Evolutionary conservation across 2,329 filamentous ascomycete species (phyloP), one percentile per base, ranked within the genome.

Genomic region (Fusarium marasasianum): DNA sequence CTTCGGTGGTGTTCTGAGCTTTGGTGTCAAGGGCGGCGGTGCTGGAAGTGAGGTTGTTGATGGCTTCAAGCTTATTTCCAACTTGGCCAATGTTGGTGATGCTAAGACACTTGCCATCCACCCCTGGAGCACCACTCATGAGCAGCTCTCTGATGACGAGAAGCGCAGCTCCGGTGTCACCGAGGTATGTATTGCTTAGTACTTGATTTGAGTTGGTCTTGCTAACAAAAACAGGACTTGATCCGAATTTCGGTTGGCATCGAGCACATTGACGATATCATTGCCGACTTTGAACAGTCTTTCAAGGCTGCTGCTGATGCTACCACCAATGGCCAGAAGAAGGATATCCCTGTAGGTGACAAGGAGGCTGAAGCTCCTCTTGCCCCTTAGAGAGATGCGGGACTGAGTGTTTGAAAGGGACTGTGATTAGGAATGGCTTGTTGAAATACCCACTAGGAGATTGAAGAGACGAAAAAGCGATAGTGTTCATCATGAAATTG

Each of bases 231-330:
- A 14, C 11, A 94, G 88, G 96, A 97, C 80, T 91, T 95, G 44
- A 98, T 98, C 83, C 93, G 96, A 72, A 96, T 98, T 80, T 98
- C 95, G 0, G 95, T 98, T 67, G 96, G 96, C 59, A 97, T 93
- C 2, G 96, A 98, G 86, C 95, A 98, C 82, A 97, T 98, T 81
- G 95, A 98, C 85, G 96, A 98, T 80, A 98, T 98, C 79, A 96
- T 98, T 80, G 93, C 91, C 77, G 96, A 98, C 84, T 98, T 98
- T 81, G 92, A 96, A 83, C 95, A 98, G 86, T 93, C 94, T 0
- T 97, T 98, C 84, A 88, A 90, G 80, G 87, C 89, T 33, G 88
- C 89, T 1, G 79, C 82, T 31, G 87, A 85, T 13, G 83, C 87
- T 8, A 84, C 79, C n/a, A 82, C 80, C 13, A 78, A 80, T 51